Evolutionary conservation across 371 early-diverging fungal genomes (phyloP).

Genomic region (Coemansia sp.): DNA sequence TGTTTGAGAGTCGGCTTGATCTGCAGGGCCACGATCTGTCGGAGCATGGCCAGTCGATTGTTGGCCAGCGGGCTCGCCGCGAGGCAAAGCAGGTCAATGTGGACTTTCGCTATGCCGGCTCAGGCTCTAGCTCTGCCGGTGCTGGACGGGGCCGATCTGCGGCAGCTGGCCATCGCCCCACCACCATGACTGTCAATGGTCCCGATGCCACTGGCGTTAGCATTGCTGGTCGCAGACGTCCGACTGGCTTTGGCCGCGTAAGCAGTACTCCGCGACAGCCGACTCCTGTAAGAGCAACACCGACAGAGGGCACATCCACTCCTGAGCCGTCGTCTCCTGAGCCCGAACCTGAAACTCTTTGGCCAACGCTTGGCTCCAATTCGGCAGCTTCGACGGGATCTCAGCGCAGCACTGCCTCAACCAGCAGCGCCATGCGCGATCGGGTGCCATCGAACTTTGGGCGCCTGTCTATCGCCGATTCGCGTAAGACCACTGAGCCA

Average conservation of each 20-base stretch:
- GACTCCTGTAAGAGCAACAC: neutral
- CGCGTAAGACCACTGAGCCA: neutral
- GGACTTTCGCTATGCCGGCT: conserved; percentile 26
- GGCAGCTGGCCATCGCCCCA: conserved; percentile 11
- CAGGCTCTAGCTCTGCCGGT: conserved; percentile 8
- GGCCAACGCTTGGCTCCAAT: conserved; percentile 41
- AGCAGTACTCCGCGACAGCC: neutral
- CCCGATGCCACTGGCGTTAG: conserved; percentile 45
- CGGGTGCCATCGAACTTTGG: conserved; percentile 35
- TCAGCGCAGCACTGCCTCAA: neutral
- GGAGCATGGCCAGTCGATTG: conserved; percentile 38
- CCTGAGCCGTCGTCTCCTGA: conserved; percentile 18
- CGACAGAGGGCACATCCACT: conserved; percentile 3
- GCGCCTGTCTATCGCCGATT: conserved; percentile 9
- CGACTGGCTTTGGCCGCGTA: conserved; percentile 40
- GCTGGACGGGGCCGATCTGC: too few relatives aligned
- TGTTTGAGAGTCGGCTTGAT: conserved; percentile 89
- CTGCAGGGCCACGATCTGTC: conserved; percentile 72
- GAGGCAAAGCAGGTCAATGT: conserved; percentile 50
- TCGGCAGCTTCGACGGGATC: neutral
- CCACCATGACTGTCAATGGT: conserved; percentile 42
- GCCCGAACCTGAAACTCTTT: conserved; percentile 23
- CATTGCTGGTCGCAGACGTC: conserved; percentile 41
- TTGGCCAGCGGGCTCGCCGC: conserved; percentile 49
- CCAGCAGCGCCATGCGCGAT: conserved; percentile 1